phyloP scores from a whole-genome alignment of 2,329 filamentous ascomycete genomes.

The Ascomycota sp. region DNA sequence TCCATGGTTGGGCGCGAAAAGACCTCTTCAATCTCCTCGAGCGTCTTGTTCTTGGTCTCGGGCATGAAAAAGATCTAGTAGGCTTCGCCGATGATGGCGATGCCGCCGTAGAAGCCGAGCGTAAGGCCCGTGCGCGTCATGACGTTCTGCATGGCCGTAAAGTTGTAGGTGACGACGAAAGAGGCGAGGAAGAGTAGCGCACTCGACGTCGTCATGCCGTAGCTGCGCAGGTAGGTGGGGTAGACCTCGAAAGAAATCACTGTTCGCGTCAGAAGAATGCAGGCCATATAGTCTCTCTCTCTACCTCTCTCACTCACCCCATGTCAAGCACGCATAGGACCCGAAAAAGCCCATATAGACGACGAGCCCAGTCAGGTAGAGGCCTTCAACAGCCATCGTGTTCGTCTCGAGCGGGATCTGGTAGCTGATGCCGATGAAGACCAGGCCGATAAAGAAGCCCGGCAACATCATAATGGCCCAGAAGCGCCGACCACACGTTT shows the following conservation, averaged over 20 bases:
- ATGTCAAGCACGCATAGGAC: conserved; percentile 42
- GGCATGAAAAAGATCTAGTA: conserved; percentile 62
- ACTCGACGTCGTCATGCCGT: conserved; percentile 54
- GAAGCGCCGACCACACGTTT: conserved; percentile 50
- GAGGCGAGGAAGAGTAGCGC: conserved; percentile 49
- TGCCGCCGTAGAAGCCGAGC: conserved; percentile 55
- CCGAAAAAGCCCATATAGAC: conserved; percentile 52
- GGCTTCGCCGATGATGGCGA: conserved; percentile 47
- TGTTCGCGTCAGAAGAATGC: not conserved
- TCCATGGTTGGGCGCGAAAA: conserved; percentile 43
- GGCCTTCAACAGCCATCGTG: conserved; percentile 27
- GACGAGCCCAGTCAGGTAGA: conserved; percentile 48
- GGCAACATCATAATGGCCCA: conserved; percentile 56
- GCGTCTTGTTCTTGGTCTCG: conserved; percentile 46
- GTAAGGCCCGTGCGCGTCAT: conserved; percentile 45
- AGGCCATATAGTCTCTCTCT: not conserved
- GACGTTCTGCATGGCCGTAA: conserved; percentile 46
- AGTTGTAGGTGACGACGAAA: conserved; percentile 61
- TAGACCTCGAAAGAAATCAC: conserved; percentile 50
- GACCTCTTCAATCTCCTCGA: conserved; percentile 52
- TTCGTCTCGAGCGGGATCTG: conserved; percentile 27
- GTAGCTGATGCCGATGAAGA: conserved; percentile 46
- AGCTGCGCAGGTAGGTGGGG: conserved; percentile 50
- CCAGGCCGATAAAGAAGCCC: conserved; percentile 48
- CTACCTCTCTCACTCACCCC: conserved; percentile 15